Conservation (phyloP, 1,284 basidiomycete species). For the Fomitopsis betulina region DNA sequence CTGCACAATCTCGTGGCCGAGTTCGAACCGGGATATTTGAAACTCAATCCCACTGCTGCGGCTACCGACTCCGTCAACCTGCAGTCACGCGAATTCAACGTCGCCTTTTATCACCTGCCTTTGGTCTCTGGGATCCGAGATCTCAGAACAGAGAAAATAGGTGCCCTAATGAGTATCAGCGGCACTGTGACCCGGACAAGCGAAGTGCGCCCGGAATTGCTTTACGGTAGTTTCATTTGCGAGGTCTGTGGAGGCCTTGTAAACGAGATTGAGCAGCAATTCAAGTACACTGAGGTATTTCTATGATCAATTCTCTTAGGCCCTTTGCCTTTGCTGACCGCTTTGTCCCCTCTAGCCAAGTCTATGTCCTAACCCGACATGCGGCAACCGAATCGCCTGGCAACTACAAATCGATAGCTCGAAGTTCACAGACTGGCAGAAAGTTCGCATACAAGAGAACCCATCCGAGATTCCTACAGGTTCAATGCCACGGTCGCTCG, state of each 20-base stretch:
- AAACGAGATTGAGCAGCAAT: slow-evolving; percentile 98
- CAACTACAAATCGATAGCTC: slow-evolving; percentile 95
- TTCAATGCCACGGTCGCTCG: slow-evolving; percentile 94
- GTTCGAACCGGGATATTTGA: slow-evolving; percentile 90
- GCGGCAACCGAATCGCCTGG: slow-evolving; percentile 89
- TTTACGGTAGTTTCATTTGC: slow-evolving; percentile 93
- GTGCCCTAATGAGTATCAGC: slow-evolving; percentile 88
- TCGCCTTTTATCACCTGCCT: slow-evolving; percentile 96
- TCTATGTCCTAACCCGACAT: slow-evolving; percentile 90
- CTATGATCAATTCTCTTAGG: too few relatives aligned
- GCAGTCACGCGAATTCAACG: slow-evolving; percentile 88
- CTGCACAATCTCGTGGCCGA: slow-evolving; percentile 86
- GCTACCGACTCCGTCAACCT: slow-evolving; percentile 82
- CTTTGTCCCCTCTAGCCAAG: slow-evolving; percentile 58
- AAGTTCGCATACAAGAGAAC: slow-evolving; percentile 98
- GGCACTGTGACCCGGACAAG: slow-evolving; percentile 97
- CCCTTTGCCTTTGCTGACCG: background rate
- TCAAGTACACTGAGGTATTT: slow-evolving; percentile 95
- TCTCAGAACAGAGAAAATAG: slow-evolving; percentile 89
- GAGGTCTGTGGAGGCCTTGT: slow-evolving; percentile 84
- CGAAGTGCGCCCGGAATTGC: slow-evolving; percentile 93
- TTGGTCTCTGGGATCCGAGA: slow-evolving; percentile 95
- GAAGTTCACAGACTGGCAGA: slow-evolving; percentile 99
- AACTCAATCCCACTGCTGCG: slow-evolving; percentile 80
- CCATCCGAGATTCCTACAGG: slow-evolving; percentile 98